phyloP scores from a whole-genome alignment of 2,329 filamentous ascomycete genomes.

The Dactylellina haptotyla region DNA sequence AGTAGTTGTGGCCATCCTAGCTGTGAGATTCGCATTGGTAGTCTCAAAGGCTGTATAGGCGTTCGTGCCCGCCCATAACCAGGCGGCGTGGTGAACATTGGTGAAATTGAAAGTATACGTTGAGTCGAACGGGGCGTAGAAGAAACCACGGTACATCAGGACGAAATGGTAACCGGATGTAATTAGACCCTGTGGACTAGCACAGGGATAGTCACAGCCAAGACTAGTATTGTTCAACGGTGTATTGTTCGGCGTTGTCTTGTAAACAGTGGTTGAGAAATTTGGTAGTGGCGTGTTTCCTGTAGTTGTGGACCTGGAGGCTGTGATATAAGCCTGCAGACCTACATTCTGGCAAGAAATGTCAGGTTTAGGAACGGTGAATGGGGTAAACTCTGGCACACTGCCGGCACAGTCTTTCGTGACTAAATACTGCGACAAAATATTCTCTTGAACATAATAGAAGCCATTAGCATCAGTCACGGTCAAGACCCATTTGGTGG shows the following conservation, averaged over 20 bases:
- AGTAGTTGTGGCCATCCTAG: not conserved
- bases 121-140: not conserved
- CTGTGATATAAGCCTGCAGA: not conserved
- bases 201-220: not conserved
- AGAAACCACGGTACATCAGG: not conserved
- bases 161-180: not conserved
- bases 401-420: too few species aligned
- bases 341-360: not conserved
- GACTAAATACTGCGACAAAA: too few species aligned
- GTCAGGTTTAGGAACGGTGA: not conserved
- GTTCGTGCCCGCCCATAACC: not conserved
- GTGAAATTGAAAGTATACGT: not conserved
- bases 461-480: too few species aligned
- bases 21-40: not conserved
- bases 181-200: not conserved
- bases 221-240: not conserved
- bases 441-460: too few species aligned
- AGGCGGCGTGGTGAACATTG: not conserved
- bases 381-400: too few species aligned
- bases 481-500: too few species aligned
- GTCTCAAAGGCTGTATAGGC: not conserved
- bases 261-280: not conserved
- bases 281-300: not conserved
- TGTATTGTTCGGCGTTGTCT: not conserved
- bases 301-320: not conserved